These are phyloP conservation scores for Phaseolus lunatus DNA, from an alignment of 306 rosid species.

Conservation along the genomic window DNA sequence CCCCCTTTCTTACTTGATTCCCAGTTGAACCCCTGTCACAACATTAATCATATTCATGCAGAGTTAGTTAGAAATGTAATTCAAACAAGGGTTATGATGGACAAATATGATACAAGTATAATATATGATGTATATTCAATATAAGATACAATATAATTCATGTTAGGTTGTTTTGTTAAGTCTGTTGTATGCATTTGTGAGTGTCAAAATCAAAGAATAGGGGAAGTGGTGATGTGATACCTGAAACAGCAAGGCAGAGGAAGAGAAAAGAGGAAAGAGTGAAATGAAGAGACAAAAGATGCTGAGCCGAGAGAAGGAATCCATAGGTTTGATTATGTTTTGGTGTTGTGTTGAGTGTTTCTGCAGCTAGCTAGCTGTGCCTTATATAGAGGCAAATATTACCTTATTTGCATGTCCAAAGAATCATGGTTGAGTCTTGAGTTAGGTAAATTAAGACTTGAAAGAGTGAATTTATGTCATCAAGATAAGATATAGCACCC, in stretches of 20 bases:
- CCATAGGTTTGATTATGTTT: constrained; percentile 43
- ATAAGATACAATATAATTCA: background rate
- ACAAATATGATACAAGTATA: background rate
- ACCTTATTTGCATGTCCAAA: background rate
- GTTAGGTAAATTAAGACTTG: background rate
- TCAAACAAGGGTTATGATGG: background rate
- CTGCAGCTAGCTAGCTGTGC: background rate
- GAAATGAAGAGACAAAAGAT: constrained; percentile 50
- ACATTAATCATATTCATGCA: constrained; percentile 11
- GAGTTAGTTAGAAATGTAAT: background rate
- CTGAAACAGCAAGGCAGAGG: constrained; percentile 73
- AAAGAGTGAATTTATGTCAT: background rate
- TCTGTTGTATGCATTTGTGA: background rate
- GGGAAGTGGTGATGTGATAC: constrained; percentile 37
- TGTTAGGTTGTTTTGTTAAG: background rate
- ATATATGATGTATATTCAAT: background rate
- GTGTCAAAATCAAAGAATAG: background rate
- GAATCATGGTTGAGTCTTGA: background rate
- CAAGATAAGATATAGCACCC: background rate
- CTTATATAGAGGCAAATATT: constrained; percentile 34
- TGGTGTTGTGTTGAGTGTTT: constrained; percentile 4
- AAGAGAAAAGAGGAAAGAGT: constrained; percentile 51
- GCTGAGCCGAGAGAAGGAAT: constrained; percentile 42
- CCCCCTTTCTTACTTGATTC: constrained; percentile 75
- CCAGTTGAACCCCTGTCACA: constrained; percentile 83